phyloP scores from a whole-genome alignment of 2,329 filamentous ascomycete genomes.

The Chalaropsis ovoidea region DNA sequence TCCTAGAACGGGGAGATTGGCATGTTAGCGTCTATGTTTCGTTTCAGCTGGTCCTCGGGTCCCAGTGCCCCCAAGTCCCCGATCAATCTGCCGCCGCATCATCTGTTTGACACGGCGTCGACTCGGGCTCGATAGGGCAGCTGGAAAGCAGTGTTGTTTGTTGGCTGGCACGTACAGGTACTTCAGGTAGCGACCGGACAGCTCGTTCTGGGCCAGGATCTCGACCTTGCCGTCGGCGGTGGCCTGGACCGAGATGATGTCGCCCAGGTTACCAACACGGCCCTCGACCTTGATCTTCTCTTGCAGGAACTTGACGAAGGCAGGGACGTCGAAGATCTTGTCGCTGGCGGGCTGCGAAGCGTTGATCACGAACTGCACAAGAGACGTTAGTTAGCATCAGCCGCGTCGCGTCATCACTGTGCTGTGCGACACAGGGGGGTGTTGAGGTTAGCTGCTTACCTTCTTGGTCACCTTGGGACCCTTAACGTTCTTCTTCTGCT shows the following conservation, averaged over 20 bases:
- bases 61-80: not conserved
- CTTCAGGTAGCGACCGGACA: conserved; percentile 98
- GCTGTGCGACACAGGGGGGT: too few relatives aligned
- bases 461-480: conserved; percentile 71
- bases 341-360: conserved; percentile 94
- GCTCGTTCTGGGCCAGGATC: conserved; percentile 92
- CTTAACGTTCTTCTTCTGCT: conserved; percentile 59
- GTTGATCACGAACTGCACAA: conserved; percentile 88
- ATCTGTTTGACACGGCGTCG: not conserved
- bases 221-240: conserved; percentile 94
- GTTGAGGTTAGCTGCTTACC: conserved; percentile 39
- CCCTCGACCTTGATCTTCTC: conserved; percentile 99
- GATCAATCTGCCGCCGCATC: too few relatives aligned
- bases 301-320: conserved; percentile 99
- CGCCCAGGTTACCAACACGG: conserved; percentile 95
- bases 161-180: conserved; percentile 66
- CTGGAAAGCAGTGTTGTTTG: conserved; percentile 29
- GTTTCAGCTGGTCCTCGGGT: not conserved
- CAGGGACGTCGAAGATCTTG: conserved; percentile 99
- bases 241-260: conserved; percentile 82
- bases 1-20: conserved; percentile 46
- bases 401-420: too few relatives aligned
- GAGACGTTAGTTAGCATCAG: conserved; percentile 10
- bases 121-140: too few relatives aligned
- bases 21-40: not conserved